Evolutionary conservation across 2,329 filamentous ascomycete genomes (phyloP), one percentile per base, ranked within the genome.

Genomic region (Bisporella sp.): DNA sequence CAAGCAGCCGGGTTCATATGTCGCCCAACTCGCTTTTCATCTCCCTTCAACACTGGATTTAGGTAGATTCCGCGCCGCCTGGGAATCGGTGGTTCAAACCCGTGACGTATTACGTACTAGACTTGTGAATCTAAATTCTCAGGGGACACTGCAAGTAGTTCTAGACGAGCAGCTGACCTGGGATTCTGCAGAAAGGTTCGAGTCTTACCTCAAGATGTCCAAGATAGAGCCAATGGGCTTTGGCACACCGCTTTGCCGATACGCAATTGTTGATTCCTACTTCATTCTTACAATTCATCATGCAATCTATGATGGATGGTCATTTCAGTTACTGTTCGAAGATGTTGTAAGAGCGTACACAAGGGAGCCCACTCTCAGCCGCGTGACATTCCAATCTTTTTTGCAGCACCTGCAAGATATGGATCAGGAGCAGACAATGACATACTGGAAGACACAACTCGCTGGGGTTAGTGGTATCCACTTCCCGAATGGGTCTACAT

Each of bases 21-120:
- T 54, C 7, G 49, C 49, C 41, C 46, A 48, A n/a, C 46, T 45
- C 5, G 42, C 52, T 29, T 47, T 49, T 40, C 46, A 56, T 31
- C 47, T 54, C 21, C 21, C 21, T 21, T 21, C 21, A 21, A 21
- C 21, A 21, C 21, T 21, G 21, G 21, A 21, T 21, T 8, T n/a
- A n/a, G n/a, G 35, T n/a, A 8, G n/a, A n/a, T n/a, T 37, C 8
- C 8, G n/a, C 8, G n/a, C 8, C 8, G 35, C 35, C n/a, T 37
- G 35, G 35, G 8, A 37, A 37, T 8, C 35, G 8, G 35, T 37
- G 8, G 35, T 37, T 8, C 8, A 8, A 9, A 8, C 8, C n/a
- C 35, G n/a, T n/a, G 35, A n/a, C 8, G n/a, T 37, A 2, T 37
- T 37, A 4, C 8, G 8, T 37, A 37, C 35, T 21, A 21, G 21